Base-by-base conservation (phyloP, 208 protist genomes). In the Willaertia magna region DNA sequence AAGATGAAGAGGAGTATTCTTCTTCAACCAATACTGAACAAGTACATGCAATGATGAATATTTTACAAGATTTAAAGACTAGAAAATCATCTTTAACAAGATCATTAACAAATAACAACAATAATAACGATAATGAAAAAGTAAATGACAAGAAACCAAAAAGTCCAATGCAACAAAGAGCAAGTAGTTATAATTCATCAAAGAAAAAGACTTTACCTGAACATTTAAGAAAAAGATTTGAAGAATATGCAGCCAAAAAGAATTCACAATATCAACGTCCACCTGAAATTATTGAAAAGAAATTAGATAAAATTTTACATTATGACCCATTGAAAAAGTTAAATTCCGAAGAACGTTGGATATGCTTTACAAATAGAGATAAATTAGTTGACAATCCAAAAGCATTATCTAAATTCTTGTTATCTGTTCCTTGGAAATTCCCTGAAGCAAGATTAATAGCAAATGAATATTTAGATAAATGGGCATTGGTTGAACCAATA, bases 391-490 rank as follows among this genome's bases (percentile, higher is more conserved):
- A 11, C 9, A 79, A 48, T 34, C 92, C 93, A 47, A 90, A 89
- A 26, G 92, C 90, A 0, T 86, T 96, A 85, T 79, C 92, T 0
- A 96, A 94, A 47, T 91, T 95, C 74, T 86, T 96, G 18, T 88
- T 88, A 30, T 88, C 90, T 20, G 90, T 95, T n/a, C 87, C 91
- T 84, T 96, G 90, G 91, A 39, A 91, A n/a, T 87, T 90, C 52
- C 89, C 89, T 18, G 91, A 88, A 49, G 90, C 91, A 43, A 92
- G 94, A 34, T 91, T 92, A 83, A 91, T 93, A 34, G 87, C 88
- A 4, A 89, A 93, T 85, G 87, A 86, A 49, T 82, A 93, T 39
- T 82, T 94, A 14, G 79, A 85, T 14, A 89, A 88, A 22, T 95
- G 91, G 92, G 83, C 78, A 34, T 87, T 87, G 18, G 87, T 92